Evolutionary conservation across 331 rosid genomes (phyloP), one percentile per base, ranked within the genome.

Genomic region (Phaseolus coccineus): DNA sequence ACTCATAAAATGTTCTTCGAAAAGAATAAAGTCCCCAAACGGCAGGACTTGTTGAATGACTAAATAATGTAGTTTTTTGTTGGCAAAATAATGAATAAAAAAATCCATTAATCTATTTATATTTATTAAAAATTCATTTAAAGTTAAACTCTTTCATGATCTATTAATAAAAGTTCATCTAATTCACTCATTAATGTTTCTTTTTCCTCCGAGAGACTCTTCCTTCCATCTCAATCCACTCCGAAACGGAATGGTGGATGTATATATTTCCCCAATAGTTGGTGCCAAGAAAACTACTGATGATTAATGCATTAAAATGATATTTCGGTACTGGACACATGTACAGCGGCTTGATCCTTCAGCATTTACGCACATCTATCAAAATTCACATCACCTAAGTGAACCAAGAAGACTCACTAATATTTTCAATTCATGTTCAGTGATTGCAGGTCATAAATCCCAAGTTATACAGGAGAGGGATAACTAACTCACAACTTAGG

Each of bases 341-440:
- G 48, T 37, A 35, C 15, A 39, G 30, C 5, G 5, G 39, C 9
- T 19, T 47, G 64, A 63, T 47, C 16, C 22, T 64, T n/a, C 58
- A 51, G 48, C 67, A 62, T 72, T 33, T 72, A 61, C 64, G 44
- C 25, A 59, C 47, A 79, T 80, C 76, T 53, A 67, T 57, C 42
- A 39, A 37, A 53, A 15, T 16, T 40, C 62, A 30, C 19, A 28
- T 57, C 9, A 39, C 65, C 24, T 5, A 77, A 67, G 11, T 52
- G 30, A 62, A 79, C 71, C 6, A 35, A 51, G 31, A 48, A 52
- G 24, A 44, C 40, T 22, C 33, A 62, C 24, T 62, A 30, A 62
- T 61, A 61, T 61, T 30, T 61, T 28, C 67, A 15, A 61, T 61
- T 31, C 44, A 61, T 5, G 25, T 47, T 48, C 63, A 6, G 47